Percentiles rank a stretch among this genome's conserved stretches.
These are phyloP conservation scores for Emmonsiellopsis sp. DNA, from an alignment of 2,329 filamentous ascomycete genomes.

Conservation along the genomic window DNA sequence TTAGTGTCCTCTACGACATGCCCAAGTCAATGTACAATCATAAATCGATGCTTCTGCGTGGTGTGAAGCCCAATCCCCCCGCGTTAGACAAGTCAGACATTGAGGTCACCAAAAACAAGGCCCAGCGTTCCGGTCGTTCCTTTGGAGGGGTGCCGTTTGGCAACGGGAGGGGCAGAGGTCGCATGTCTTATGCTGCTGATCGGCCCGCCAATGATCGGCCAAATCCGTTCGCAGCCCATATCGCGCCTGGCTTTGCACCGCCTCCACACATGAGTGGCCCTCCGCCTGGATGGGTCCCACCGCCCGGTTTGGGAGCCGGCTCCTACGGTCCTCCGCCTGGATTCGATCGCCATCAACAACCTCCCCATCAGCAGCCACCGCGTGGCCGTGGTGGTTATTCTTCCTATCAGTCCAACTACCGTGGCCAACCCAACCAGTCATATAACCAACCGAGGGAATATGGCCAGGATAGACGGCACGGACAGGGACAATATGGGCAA, in stretches of 20 bases:
- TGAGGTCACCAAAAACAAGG: slow-evolving; percentile 58
- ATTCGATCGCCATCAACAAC: neutral
- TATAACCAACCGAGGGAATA: slow-evolving; percentile 6
- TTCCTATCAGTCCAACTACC: slow-evolving; percentile 3
- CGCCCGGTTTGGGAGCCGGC: slow-evolving; percentile 17
- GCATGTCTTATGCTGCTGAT: slow-evolving; percentile 44
- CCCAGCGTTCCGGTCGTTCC: slow-evolving; percentile 56
- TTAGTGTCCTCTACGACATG: slow-evolving; percentile 76
- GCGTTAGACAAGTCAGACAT: slow-evolving; percentile 68
- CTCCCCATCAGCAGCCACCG: slow-evolving; percentile 10
- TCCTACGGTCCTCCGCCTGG: slow-evolving; percentile 29
- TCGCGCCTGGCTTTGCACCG: slow-evolving; percentile 34
- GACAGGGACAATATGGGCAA: slow-evolving; percentile 17
- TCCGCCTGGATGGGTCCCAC: neutral
- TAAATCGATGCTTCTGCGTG: slow-evolving; percentile 89
- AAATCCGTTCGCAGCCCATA: slow-evolving; percentile 40
- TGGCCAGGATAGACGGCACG: slow-evolving; percentile 12
- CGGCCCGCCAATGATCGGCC: slow-evolving; percentile 22
- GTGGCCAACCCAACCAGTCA: slow-evolving; percentile 7
- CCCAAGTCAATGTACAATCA: slow-evolving; percentile 63
- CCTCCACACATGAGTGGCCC: slow-evolving; percentile 23
- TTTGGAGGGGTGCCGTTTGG: slow-evolving; percentile 59
- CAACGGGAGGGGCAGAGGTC: slow-evolving; percentile 34
- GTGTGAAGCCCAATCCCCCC: slow-evolving; percentile 62
- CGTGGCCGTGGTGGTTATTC: slow-evolving; percentile 8